A percentile compares a stretch with the other conserved stretches of the same genome.
Evolutionary conservation across 257 asterid species (phyloP).

Genomic region (Solanum tacnaense): DNA sequence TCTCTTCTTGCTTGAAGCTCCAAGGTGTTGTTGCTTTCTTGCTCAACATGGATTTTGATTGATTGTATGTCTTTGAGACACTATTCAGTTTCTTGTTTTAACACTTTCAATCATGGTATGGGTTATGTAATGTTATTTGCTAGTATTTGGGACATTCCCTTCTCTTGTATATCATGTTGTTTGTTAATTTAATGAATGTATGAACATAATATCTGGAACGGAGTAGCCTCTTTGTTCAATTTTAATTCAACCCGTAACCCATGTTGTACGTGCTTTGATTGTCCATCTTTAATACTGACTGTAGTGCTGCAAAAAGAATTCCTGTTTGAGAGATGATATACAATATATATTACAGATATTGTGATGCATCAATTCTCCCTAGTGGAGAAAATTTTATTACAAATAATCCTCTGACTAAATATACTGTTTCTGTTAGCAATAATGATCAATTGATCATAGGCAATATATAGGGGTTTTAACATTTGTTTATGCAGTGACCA

Average conservation of each 20-base stretch:
- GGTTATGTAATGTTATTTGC: neutral
- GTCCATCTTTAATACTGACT: neutral
- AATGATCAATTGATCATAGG: neutral
- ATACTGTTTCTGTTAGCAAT: neutral
- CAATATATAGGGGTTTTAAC: neutral
- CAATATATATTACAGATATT: neutral
- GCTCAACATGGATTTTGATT: neutral
- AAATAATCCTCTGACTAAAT: neutral
- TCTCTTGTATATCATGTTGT: neutral
- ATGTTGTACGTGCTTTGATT: neutral
- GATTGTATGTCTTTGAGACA: neutral
- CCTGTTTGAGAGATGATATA: neutral
- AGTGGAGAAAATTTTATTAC: neutral
- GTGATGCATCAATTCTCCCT: neutral
- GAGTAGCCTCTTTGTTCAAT: neutral
- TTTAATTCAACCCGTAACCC: neutral
- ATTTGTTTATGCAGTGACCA: conserved; percentile 22
- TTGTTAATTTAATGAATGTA: neutral
- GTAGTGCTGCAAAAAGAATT: neutral
- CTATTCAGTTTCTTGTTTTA: neutral
- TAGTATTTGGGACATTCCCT: neutral
- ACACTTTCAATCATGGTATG: neutral
- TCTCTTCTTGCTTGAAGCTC: neutral
- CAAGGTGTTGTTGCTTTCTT: neutral
- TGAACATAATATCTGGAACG: neutral